Evolutionary conservation across 116 monocot genomes (phyloP).

Genomic region (Posidonia oceanica): DNA sequence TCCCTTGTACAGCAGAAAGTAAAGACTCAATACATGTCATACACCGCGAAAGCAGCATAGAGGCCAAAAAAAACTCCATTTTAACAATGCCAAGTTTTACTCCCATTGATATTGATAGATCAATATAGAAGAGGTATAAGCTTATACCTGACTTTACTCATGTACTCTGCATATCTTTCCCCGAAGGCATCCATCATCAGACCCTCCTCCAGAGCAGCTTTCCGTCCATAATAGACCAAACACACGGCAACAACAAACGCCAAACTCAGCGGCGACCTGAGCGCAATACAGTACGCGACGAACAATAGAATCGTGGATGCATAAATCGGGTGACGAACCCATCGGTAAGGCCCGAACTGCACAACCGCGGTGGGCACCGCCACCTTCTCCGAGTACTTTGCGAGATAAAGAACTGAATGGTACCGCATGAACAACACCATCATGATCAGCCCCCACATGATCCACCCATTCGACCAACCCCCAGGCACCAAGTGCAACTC

Average conservation of each 20-base stretch:
- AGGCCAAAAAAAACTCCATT: too few species aligned
- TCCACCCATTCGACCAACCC: constrained; percentile 49
- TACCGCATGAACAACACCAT: constrained; percentile 53
- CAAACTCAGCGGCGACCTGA: constrained; percentile 57
- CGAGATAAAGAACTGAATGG: constrained; percentile 55
- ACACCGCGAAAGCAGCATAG: too few species aligned
- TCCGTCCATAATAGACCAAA: constrained; percentile 52
- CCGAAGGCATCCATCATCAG: constrained; percentile 52
- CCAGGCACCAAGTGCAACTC: constrained; percentile 55
- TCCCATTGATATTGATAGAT: not conserved
- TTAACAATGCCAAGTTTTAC: too few species aligned
- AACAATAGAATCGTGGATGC: constrained; percentile 64
- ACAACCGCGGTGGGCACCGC: constrained; percentile 50
- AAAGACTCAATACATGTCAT: too few species aligned
- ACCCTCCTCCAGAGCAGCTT: constrained; percentile 63
- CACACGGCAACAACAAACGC: constrained; percentile 39
- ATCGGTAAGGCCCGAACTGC: constrained; percentile 77
- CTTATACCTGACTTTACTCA: constrained; percentile 61
- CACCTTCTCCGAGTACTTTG: constrained; percentile 71
- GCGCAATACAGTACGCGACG: constrained; percentile 34
- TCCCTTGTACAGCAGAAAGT: too few species aligned
- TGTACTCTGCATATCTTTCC: constrained; percentile 51
- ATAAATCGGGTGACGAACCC: constrained; percentile 71
- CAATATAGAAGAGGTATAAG: constrained; percentile 61
- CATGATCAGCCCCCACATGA: constrained; percentile 39